Evolutionary conservation across 495 filamentous ascomycete species (phyloP).

Genomic region (Xylaria grammica): DNA sequence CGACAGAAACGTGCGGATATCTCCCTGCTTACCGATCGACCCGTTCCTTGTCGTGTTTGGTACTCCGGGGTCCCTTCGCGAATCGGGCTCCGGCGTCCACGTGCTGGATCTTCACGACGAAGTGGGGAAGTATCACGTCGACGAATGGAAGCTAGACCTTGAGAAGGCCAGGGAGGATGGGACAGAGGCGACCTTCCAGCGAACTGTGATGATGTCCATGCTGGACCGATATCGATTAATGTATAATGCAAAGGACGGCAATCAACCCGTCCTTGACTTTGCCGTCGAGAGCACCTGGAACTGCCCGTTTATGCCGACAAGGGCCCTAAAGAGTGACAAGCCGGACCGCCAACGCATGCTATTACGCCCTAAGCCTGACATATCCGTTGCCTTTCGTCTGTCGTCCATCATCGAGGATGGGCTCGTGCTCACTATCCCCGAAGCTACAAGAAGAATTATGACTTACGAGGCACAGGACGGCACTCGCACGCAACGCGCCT

Average conservation of each 20-base stretch:
- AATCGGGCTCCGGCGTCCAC: neutral
- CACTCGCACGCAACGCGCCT: slow-evolving; percentile 2
- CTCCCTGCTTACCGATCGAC: neutral
- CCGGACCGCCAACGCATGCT: slow-evolving; percentile 1
- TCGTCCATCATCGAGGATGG: neutral
- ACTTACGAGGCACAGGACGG: slow-evolving; percentile 2
- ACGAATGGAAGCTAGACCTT: slow-evolving; percentile 11
- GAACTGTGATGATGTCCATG: slow-evolving; percentile 16
- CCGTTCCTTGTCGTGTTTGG: slow-evolving; percentile 7
- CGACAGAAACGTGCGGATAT: slow-evolving; percentile 1
- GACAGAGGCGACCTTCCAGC: slow-evolving; percentile 4
- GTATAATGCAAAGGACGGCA: slow-evolving; percentile 1
- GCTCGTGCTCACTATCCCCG: neutral
- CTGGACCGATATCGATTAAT: slow-evolving; percentile 12
- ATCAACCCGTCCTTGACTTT: slow-evolving; percentile 9
- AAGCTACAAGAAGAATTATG: slow-evolving; percentile 11
- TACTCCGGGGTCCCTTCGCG: neutral
- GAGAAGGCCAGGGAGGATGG: neutral
- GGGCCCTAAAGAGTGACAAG: neutral
- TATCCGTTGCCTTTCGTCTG: slow-evolving; percentile 13
- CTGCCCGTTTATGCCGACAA: slow-evolving; percentile 12
- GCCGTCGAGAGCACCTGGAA: slow-evolving; percentile 18
- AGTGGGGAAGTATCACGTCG: neutral
- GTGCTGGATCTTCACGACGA: slow-evolving; percentile 2
- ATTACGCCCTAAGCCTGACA: slow-evolving; percentile 9